A percentile compares a stretch with the other conserved stretches of the same genome.
Evolutionary conservation across 2,329 filamentous ascomycete species (phyloP).

Genomic region (Xylariaceae sp.): DNA sequence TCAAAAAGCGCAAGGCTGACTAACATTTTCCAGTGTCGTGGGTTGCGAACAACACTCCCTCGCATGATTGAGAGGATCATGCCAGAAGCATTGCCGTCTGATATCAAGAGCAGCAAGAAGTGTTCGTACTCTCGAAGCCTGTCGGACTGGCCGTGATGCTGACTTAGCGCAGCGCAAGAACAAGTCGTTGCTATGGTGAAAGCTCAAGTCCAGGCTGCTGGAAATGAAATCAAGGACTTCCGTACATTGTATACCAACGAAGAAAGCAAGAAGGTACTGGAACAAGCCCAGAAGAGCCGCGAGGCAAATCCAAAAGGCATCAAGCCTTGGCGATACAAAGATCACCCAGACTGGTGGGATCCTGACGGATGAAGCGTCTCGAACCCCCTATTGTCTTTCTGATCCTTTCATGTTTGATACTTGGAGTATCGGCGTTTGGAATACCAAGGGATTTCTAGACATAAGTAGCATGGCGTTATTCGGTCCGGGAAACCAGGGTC

Average conservation of each 20-base stretch:
- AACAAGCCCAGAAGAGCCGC: constrained; percentile 50
- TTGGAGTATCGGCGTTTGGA: no score
- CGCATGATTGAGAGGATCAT: constrained; percentile 48
- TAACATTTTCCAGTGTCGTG: constrained; percentile 36
- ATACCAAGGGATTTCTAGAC: no score
- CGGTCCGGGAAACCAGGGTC: no score
- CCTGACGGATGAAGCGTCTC: constrained; percentile 9
- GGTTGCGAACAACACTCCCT: constrained; percentile 46
- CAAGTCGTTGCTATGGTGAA: constrained; percentile 44
- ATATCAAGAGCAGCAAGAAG: constrained; percentile 44
- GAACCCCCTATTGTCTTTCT: background rate
- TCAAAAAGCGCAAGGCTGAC: no score
- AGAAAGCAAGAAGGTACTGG: constrained; percentile 46
- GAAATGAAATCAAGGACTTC: constrained; percentile 50
- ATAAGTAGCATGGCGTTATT: no score
- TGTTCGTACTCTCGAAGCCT: background rate
- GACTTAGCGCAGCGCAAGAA: constrained; percentile 41
- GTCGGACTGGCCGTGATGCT: constrained; percentile 8
- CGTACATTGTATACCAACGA: constrained; percentile 44
- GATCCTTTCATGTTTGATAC: background rate
- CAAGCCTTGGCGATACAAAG: constrained; percentile 54
- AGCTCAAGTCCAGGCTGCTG: constrained; percentile 44
- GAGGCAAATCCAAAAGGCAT: constrained; percentile 53
- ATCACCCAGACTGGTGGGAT: constrained; percentile 57
- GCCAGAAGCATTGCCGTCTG: constrained; percentile 31